Conservation (phyloP, 768 basidiomycete genomes). For the Russula brevipes region DNA sequence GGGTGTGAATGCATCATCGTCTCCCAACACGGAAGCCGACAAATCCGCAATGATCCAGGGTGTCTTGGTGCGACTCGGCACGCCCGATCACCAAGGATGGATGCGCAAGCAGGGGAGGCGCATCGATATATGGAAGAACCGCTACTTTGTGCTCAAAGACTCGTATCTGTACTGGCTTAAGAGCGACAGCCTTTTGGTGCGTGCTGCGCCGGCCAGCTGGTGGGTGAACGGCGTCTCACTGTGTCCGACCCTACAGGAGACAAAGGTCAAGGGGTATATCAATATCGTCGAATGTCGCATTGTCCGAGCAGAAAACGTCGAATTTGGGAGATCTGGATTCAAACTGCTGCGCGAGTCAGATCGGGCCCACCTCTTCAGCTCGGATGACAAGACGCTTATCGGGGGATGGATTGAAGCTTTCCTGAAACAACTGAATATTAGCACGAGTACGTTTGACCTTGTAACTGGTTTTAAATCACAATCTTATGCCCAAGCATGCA, state of each 20-base stretch:
- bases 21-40: too few species aligned
- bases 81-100: slow-evolving; percentile 86
- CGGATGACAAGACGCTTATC: slow-evolving; percentile 75
- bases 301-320: slow-evolving; percentile 84
- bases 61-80: slow-evolving; percentile 86
- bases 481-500: slow-evolving; percentile 30
- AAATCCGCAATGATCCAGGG: slow-evolving; percentile 36
- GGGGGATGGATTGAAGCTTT: slow-evolving; percentile 99
- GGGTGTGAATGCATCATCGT: slow-evolving; percentile 32
- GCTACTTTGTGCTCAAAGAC: slow-evolving; percentile 92
- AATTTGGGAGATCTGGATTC: slow-evolving; percentile 94
- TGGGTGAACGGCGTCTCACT: background rate
- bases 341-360: slow-evolving; percentile 85
- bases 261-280: slow-evolving; percentile 93
- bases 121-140: slow-evolving; percentile 89
- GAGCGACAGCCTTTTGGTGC: slow-evolving; percentile 57
- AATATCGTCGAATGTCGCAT: slow-evolving; percentile 90
- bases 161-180: slow-evolving; percentile 83
- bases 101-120: slow-evolving; percentile 93
- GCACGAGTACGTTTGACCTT: slow-evolving; percentile 57
- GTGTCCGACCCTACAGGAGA: slow-evolving; percentile 51
- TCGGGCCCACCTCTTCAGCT: slow-evolving; percentile 87
- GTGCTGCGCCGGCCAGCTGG: slow-evolving; percentile 23
- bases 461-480: background rate
- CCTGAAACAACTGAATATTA: slow-evolving; percentile 99